Evolutionary conservation across 495 filamentous ascomycete genomes (phyloP).

Genomic region (Chaetomium cochliodes): DNA sequence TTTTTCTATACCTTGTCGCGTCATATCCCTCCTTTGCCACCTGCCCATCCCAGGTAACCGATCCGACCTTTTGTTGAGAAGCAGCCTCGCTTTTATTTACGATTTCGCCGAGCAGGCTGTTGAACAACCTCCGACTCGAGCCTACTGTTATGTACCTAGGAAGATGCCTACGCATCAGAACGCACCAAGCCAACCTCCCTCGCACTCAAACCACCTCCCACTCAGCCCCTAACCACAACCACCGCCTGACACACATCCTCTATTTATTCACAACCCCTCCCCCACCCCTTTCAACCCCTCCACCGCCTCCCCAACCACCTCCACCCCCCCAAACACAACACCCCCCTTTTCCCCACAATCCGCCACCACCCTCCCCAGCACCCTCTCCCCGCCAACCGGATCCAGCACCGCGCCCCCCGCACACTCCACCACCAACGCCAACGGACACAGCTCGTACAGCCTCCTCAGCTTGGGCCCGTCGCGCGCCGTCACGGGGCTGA

Average conservation of each 20-base stretch:
- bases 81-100: too few relatives aligned
- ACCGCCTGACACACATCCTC: background rate
- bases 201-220: background rate
- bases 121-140: too few relatives aligned
- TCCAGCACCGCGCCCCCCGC: slow-evolving; percentile 51
- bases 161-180: too few relatives aligned
- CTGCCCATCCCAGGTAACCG: too few relatives aligned
- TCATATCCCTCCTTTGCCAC: too few relatives aligned
- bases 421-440: slow-evolving; percentile 54
- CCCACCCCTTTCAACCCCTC: background rate
- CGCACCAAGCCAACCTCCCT: too few relatives aligned
- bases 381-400: slow-evolving; percentile 38
- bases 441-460: slow-evolving; percentile 51
- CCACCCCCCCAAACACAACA: slow-evolving; percentile 48
- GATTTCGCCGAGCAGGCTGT: too few relatives aligned
- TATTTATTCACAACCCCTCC: background rate
- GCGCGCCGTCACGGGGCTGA: slow-evolving; percentile 46
- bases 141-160: too few relatives aligned
- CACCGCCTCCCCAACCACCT: slow-evolving; percentile 42
- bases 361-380: slow-evolving; percentile 39
- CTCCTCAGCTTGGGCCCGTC: slow-evolving; percentile 52
- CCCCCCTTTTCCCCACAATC: slow-evolving; percentile 49
- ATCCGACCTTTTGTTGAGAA: too few relatives aligned
- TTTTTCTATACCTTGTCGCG: too few relatives aligned
- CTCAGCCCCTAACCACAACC: background rate